phyloP scores from a whole-genome alignment of 2,329 filamentous ascomycete genomes.

The Cladosporium sp. region DNA sequence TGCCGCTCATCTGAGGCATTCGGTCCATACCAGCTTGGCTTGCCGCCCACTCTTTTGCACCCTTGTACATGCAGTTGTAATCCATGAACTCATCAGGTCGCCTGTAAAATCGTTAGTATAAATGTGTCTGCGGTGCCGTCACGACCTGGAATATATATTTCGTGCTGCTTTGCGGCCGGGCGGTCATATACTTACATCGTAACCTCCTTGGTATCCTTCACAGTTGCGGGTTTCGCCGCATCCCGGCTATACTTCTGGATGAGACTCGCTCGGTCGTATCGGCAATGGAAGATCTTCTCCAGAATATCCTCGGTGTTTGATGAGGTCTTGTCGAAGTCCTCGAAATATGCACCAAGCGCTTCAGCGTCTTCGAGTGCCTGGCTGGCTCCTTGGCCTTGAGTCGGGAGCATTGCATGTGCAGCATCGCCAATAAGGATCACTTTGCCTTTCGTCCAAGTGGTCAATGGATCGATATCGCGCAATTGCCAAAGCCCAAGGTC shows the following conservation, averaged over 20 bases:
- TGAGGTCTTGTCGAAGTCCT: slow-evolving; percentile 15
- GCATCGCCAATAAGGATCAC: slow-evolving; percentile 35
- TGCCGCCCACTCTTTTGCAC: slow-evolving; percentile 32
- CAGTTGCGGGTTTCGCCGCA: slow-evolving; percentile 37
- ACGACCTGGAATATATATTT: too few relatives aligned
- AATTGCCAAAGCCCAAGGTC: slow-evolving; percentile 44
- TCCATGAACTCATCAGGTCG: slow-evolving; percentile 39
- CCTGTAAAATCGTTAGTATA: slow-evolving; percentile 9
- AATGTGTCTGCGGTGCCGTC: too few relatives aligned
- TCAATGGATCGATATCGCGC: slow-evolving; percentile 41
- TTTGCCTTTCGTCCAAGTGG: slow-evolving; percentile 31
- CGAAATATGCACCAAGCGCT: slow-evolving; percentile 29
- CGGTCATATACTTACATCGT: slow-evolving; percentile 26
- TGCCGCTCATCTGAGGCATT: background rate
- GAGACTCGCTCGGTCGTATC: slow-evolving; percentile 37
- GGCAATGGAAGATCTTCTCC: slow-evolving; percentile 24
- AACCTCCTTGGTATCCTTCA: slow-evolving; percentile 29
- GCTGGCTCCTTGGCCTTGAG: slow-evolving; percentile 41
- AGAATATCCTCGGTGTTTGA: slow-evolving; percentile 17
- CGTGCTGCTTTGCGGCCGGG: background rate
- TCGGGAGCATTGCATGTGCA: slow-evolving; percentile 39
- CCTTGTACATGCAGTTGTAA: slow-evolving; percentile 38
- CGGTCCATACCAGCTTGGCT: background rate
- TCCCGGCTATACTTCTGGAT: slow-evolving; percentile 44
- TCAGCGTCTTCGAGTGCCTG: slow-evolving; percentile 43